Evolutionary conservation across 441 rosid species (phyloP), one percentile per base, ranked within the genome.

Genomic region (Flueggea neowawraea): DNA sequence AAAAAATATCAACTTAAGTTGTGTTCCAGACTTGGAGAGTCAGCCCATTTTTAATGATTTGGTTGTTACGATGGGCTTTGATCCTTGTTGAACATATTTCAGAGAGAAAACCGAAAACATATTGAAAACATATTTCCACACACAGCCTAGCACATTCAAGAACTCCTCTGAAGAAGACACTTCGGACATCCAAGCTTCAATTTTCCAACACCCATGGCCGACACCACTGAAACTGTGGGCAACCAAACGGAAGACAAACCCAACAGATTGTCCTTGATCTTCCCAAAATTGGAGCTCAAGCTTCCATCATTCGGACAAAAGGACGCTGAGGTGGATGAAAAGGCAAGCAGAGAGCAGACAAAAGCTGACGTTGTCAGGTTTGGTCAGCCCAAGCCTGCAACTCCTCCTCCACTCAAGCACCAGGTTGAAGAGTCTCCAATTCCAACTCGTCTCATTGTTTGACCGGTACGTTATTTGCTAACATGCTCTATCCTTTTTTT

Each of bases 361-460:
- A 72, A 67, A 66, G 4, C 62, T 9, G 69, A 57, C 6, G 69
- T 55, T 55, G 73, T 70, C 1, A 70, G 31, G 66, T 67, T 70
- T 14, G 62, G 63, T 3, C 69, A 73, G 54, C 69, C 71, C 41
- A 72, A 64, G 15, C 75, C 78, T 10, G 31, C 57, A 10, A 57
- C 31, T 32, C 78, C 73, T 55, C 73, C 78, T 1, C 70, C 77
- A 22, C 10, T 73, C 73, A 77, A 65, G 66, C 52, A 67, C 4
- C 61, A 70, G 54, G 65, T 59, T 15, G 71, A 70, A 14, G 75
- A 73, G 31, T 5, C 69, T 3, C 50, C 12, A 0, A 52, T 52
- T 57, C 31, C 61, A 16, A 63, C 55, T 39, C 73, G 58, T 49
- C 44, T 61, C 14, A 41, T 63, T 51, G 59, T 66, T 12, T 68